Evolutionary conservation across 1,284 basidiomycete genomes (phyloP).

Genomic region (Rhodotorula sp.): DNA sequence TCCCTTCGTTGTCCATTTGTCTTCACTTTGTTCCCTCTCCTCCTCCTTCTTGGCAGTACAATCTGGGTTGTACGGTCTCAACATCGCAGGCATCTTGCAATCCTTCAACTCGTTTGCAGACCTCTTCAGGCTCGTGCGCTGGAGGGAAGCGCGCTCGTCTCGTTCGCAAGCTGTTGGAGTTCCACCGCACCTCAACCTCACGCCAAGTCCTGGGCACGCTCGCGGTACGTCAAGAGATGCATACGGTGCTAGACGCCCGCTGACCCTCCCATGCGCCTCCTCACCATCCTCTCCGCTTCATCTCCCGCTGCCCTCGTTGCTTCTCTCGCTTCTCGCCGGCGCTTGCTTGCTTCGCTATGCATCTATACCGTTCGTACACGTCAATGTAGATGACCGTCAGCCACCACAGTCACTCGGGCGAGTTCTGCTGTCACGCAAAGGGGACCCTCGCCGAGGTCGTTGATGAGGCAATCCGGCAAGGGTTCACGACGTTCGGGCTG

Average conservation of each 20-base stretch:
- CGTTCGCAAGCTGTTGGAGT: too few species aligned
- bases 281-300: not conserved
- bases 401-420: constrained; percentile 94
- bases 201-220: too few species aligned
- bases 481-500: constrained; percentile 81
- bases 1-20: not conserved
- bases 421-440: constrained; percentile 90
- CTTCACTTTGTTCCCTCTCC: not conserved
- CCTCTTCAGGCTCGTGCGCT: not conserved
- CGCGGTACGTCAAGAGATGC: too few species aligned
- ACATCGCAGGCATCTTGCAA: constrained; percentile 22
- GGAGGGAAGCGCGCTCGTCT: not conserved
- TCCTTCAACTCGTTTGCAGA: constrained; percentile 2
- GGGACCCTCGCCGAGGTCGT: constrained; percentile 79
- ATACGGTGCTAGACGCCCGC: too few species aligned
- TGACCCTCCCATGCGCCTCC: too few species aligned
- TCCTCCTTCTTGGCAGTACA: not conserved
- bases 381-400: constrained; percentile 72
- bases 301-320: not conserved
- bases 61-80: constrained; percentile 12
- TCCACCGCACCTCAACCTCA: too few species aligned
- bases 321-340: not conserved
- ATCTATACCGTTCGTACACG: too few species aligned
- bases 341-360: not conserved
- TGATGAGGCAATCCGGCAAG: constrained; percentile 70